Conservation (phyloP, 371 early-diverging fungal genomes). For the Mortierella sp. region DNA sequence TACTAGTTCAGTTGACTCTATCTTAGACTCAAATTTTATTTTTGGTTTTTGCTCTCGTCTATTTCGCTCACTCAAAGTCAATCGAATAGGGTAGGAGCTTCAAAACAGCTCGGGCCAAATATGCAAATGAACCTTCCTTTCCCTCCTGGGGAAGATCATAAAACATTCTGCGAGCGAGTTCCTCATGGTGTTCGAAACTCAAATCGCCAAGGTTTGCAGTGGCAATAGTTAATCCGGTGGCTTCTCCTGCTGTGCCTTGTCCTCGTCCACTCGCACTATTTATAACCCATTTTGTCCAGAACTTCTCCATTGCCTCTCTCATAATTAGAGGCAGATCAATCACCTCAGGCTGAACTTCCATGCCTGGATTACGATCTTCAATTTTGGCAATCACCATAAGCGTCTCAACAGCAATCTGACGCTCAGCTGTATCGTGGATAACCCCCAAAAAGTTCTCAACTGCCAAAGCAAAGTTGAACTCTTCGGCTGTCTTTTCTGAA, state of each 20-base stretch:
- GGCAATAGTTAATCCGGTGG: neutral
- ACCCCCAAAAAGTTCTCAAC: constrained; percentile 80
- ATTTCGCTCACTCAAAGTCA: constrained; percentile 34
- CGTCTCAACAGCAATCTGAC: constrained; percentile 83
- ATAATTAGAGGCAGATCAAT: constrained; percentile 75
- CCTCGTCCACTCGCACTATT: constrained; percentile 53
- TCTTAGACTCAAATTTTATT: neutral
- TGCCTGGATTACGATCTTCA: constrained; percentile 74
- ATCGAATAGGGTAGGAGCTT: constrained; percentile 54
- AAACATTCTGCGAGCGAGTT: constrained; percentile 78
- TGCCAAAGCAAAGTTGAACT: constrained; percentile 82
- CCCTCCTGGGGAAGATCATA: constrained; percentile 85
- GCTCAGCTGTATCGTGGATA: constrained; percentile 87
- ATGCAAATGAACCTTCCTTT: constrained; percentile 74
- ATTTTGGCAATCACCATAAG: constrained; percentile 77
- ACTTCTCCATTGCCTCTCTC: constrained; percentile 75
- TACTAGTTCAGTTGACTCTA: neutral
- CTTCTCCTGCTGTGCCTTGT: constrained; percentile 2
- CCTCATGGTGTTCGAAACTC: constrained; percentile 71
- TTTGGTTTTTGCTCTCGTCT: neutral
- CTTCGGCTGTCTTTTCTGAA: constrained; percentile 89
- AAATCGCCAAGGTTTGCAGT: constrained; percentile 25
- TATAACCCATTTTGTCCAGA: constrained; percentile 79
- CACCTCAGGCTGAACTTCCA: constrained; percentile 63
- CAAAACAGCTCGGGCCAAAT: constrained; percentile 64